Evolutionary conservation across 306 rosid genomes (phyloP), one percentile per base, ranked within the genome.

Genomic region (Biancaea sappan): DNA sequence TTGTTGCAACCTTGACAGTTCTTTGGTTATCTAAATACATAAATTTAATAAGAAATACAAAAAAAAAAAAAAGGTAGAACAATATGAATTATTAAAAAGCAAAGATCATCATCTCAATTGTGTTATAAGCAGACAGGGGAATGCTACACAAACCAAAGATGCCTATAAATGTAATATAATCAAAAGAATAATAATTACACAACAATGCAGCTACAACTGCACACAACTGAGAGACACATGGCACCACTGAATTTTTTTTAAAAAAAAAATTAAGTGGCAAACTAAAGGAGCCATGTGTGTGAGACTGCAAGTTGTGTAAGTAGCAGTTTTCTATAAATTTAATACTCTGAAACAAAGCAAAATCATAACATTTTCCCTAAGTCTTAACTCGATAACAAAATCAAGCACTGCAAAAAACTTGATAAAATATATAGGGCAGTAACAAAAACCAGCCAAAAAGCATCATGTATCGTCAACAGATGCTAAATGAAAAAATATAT

Each of bases 1-100:
- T 79, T 65, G 82, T 80, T 87, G 99, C 77, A 94, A 85, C 73
- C 97, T 87, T 38, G 96, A 88, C 38, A 94, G 87, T 74, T 92
- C 96, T 84, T 77, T 92, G 66, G 99, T 94, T 87, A 90, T 92
- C 99, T 92, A 56, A 52, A 62, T 40, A 52, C 26, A 77, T 14
- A 13, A 19, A 22, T 37, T 76, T 65, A 59, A 19, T 44, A 34
- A 47, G 26, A 67, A 59, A 43, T 19, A 69, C 38, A 71, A 57
- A 78, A 56, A 19, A 54, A 69, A 31, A 71, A 57, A 78, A 56
- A 19, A 54, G 8, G 25, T 41, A 58, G 22, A 77, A 62, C n/a
- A 71, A 72, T 25, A 72, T 44, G 35, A 11, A 47, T 51, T 9
- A 15, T 10, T 46, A 38, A 53, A 43, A 77, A 48, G n/a, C 6